Evolutionary conservation across 2,329 filamentous ascomycete genomes (phyloP).

Genomic region (Thielaviopsis euricoi): DNA sequence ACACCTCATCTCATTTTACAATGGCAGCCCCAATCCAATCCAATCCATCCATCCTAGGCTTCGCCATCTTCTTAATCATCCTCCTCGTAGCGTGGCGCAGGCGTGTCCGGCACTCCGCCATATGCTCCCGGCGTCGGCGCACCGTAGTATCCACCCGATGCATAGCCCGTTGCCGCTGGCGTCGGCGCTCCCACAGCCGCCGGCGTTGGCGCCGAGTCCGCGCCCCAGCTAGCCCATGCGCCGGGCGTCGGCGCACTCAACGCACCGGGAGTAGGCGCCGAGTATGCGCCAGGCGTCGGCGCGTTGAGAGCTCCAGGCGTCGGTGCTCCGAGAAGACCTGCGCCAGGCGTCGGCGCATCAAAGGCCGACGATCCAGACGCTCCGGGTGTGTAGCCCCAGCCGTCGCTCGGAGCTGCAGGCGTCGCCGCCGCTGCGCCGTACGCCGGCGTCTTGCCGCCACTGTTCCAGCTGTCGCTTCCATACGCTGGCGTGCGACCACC

Average conservation of each 20-base stretch:
- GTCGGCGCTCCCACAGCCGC: constrained; percentile 49
- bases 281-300: constrained; percentile 53
- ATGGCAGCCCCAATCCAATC: too few relatives aligned
- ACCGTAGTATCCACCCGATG: constrained; percentile 32
- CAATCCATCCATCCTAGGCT: too few relatives aligned
- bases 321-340: constrained; percentile 36
- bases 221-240: constrained; percentile 42
- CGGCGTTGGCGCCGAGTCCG: constrained; percentile 50
- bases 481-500: constrained; percentile 57
- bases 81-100: constrained; percentile 39
- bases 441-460: constrained; percentile 62
- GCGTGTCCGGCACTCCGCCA: constrained; percentile 38
- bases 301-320: constrained; percentile 48
- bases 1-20: too few relatives aligned
- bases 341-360: constrained; percentile 54
- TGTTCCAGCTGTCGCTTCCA: constrained; percentile 42
- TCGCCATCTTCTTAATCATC: constrained; percentile 22
- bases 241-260: constrained; percentile 54
- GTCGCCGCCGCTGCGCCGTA: constrained; percentile 46
- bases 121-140: constrained; percentile 51
- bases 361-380: constrained; percentile 35
- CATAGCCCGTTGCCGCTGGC: constrained; percentile 43
- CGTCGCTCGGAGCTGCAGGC: constrained; percentile 39
- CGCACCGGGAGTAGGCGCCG: constrained; percentile 46
- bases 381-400: constrained; percentile 43